phyloP scores from a whole-genome alignment of 2,329 filamentous ascomycete genomes.

The Epichloe scottii region DNA sequence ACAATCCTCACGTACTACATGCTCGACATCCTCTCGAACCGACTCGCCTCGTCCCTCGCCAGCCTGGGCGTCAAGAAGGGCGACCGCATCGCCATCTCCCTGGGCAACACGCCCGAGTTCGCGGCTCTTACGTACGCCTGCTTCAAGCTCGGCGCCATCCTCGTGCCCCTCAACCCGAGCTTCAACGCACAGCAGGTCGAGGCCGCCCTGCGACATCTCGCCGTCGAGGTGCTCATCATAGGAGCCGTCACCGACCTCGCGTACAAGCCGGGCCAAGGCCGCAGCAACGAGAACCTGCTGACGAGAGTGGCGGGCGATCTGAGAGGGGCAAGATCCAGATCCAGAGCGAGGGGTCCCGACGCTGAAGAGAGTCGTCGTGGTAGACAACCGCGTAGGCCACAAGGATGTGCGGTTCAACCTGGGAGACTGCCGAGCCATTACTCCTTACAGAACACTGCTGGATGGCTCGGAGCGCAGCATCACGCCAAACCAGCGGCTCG shows the following conservation, averaged over 20 bases:
- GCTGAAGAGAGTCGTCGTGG: slow-evolving; percentile 57
- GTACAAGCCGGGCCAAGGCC: slow-evolving; percentile 42
- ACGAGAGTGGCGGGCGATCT: slow-evolving; percentile 32
- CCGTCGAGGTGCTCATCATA: slow-evolving; percentile 62
- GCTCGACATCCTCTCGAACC: slow-evolving; percentile 66
- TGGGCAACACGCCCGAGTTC: slow-evolving; percentile 79
- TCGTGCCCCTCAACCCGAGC: slow-evolving; percentile 86
- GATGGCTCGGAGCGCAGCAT: slow-evolving; percentile 21
- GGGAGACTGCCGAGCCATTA: slow-evolving; percentile 29
- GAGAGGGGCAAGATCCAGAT: slow-evolving; percentile 14
- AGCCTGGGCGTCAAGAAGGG: slow-evolving; percentile 66
- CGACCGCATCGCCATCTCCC: slow-evolving; percentile 70
- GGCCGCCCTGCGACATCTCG: slow-evolving; percentile 65
- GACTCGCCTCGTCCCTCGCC: slow-evolving; percentile 57
- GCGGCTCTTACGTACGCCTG: slow-evolving; percentile 77
- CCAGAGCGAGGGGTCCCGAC: slow-evolving; percentile 44
- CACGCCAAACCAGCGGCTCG: slow-evolving; percentile 32
- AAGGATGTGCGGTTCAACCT: slow-evolving; percentile 30
- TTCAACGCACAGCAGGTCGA: slow-evolving; percentile 73
- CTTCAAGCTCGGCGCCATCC: slow-evolving; percentile 86
- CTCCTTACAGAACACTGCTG: slow-evolving; percentile 30
- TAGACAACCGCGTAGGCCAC: slow-evolving; percentile 58
- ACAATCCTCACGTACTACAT: slow-evolving; percentile 58
- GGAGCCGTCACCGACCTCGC: slow-evolving; percentile 80
- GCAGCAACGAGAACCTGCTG: slow-evolving; percentile 39